Evolutionary conservation across 805 yeast species (phyloP), one percentile per base, ranked within the genome.

Genomic region (Starmerella davenportii): DNA sequence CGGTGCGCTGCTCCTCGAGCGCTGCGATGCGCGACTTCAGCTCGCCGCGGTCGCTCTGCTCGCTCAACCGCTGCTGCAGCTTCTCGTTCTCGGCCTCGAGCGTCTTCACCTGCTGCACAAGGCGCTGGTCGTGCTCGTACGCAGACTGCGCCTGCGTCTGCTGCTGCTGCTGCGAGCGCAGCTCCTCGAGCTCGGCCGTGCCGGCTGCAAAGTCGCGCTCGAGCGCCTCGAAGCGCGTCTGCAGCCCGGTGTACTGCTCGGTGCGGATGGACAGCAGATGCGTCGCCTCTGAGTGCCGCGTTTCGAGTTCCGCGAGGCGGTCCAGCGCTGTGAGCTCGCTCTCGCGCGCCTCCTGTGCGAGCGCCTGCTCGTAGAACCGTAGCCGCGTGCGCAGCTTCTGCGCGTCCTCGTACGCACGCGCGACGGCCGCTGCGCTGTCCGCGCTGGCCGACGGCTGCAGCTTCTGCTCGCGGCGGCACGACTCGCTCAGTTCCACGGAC

Each of bases 1-100:
- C 65, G 29, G 53, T 53, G 21, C 65, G 52, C 45, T 61, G 65
- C 9, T 52, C 51, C 34, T 51, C 55, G 19, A 57, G 54, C 3
- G 50, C 45, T 35, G 48, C 49, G 38, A 58, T 50, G 36, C 59
- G 57, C 18, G 55, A 58, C n/a, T 57, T 53, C 11, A 56, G 43
- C 4, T 58, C 57, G 4, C 60, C 60, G 16, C 51, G 43, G 9
- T 49, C 51, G 5, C 54, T 42, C 34, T 46, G 36, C 43, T 57
- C 55, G 41, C 53, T 58, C 15, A 58, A 49, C 34, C 50, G 46
- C 5, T 37, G 36, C 20, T 54, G 50, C 35, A 59, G 48, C 40
- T 51, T 46, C 31, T 43, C 43, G 41, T 58, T 58, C 37, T 58
- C 61, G 7, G 42, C 47, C 47, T 53, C 51, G 19, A 58, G 49